Evolutionary conservation across 2,329 filamentous ascomycete species (phyloP), one percentile per base, ranked within the genome.

Genomic region (Colletotrichum sublineola): DNA sequence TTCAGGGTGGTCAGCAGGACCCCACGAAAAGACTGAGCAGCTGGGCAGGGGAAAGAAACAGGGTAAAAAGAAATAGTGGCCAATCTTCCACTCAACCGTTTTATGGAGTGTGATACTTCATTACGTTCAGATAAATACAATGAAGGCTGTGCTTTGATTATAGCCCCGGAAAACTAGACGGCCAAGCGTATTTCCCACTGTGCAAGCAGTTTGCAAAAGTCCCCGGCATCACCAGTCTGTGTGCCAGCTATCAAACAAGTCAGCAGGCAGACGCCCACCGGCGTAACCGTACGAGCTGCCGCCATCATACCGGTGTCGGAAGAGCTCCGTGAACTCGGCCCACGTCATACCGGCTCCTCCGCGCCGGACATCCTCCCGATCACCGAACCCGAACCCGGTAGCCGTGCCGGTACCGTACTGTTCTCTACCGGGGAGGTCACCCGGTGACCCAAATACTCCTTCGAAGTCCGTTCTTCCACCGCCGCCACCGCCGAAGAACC

Each of bases 191-290:
- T 5, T 6, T 1, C 29, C 29, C 15, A 9, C 14, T 33, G 7
- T 31, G 50, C 24, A 52, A 29, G 0, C 2, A 29, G 24, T 9
- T 7, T 24, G 29, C 29, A 53, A 33, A 53, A 20, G 14, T 33
- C 29, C 5, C 29, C 12, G 24, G 29, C 29, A 24, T 64, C 24
- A 71, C 68, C 68, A 62, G 36, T 56, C 68, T 18, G 56, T 24
- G 38, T 46, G 46, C 67, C 67, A 70, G 1, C n/a, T 14, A 29
- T 70, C 67, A 48, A 70, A 70, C 24, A 70, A 33, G 20, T 60
- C 62, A 12, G 36, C 46, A 33, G 68, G 63, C n/a, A 50, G 56
- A 2, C 18, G 14, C 0, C 57, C 64, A 5, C 40, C 18, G 12
- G 15, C 38, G 1, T 63, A 63, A 14, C 68, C 68, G 18, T 38